A percentile compares a stretch with the other conserved stretches of the same genome.
These are phyloP conservation scores for Triangularia setosa DNA, from an alignment of 2,329 filamentous ascomycete genomes.

Conservation along the genomic window DNA sequence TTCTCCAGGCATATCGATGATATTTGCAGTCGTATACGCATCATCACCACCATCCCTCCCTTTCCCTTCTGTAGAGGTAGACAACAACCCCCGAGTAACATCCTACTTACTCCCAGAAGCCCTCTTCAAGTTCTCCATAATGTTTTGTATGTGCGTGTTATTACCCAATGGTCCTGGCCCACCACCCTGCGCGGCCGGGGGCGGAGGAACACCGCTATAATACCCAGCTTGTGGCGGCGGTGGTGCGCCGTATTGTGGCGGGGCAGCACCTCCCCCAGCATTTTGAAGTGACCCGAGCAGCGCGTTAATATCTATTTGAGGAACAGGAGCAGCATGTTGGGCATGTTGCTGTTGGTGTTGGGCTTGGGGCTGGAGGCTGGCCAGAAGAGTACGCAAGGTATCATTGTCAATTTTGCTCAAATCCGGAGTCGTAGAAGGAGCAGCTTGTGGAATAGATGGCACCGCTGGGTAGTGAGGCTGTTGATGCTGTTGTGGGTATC, in stretches of 20 bases:
- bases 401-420: slow-evolving; percentile 30
- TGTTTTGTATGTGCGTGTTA: slow-evolving; percentile 26
- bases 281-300: slow-evolving; percentile 42
- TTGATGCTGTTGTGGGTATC: slow-evolving; percentile 15
- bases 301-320: slow-evolving; percentile 44
- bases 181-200: neutral
- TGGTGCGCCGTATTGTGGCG: slow-evolving; percentile 12
- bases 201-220: neutral
- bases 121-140: slow-evolving; percentile 26
- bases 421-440: slow-evolving; percentile 13
- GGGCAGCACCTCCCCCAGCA: slow-evolving; percentile 14
- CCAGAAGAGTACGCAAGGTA: slow-evolving; percentile 34
- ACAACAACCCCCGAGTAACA: neutral
- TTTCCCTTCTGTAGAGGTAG: no score
- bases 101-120: slow-evolving; percentile 2
- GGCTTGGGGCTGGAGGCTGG: slow-evolving; percentile 30
- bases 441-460: slow-evolving; percentile 10
- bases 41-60: no score
- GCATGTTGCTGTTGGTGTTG: slow-evolving; percentile 29
- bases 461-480: slow-evolving; percentile 19
- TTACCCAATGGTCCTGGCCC: neutral
- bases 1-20: no score
- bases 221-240: neutral
- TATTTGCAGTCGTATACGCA: no score
- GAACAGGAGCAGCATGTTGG: slow-evolving; percentile 13